phyloP scores from a whole-genome alignment of 768 basidiomycete species.

The Lactifluus rugatus region DNA sequence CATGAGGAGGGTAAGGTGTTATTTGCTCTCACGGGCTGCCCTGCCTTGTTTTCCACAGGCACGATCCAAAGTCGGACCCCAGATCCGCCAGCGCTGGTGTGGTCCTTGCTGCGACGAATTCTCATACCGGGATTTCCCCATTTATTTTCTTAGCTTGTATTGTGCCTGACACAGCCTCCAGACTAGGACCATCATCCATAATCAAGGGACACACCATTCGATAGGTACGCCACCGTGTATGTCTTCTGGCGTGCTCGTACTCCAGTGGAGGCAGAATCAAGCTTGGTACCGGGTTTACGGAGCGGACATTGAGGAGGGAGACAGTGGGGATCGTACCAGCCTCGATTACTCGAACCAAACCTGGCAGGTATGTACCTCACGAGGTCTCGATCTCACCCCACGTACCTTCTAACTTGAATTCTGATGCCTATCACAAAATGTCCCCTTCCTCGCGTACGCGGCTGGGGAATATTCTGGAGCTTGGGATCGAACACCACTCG shows the following conservation, averaged over 20 bases:
- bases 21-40: no score
- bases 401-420: neutral
- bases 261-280: constrained; percentile 24
- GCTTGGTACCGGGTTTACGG: constrained; percentile 78
- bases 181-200: constrained; percentile 41
- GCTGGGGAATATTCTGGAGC: constrained; percentile 68
- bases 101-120: constrained; percentile 37
- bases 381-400: neutral
- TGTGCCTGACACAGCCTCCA: constrained; percentile 25
- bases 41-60: constrained; percentile 31
- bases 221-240: constrained; percentile 27
- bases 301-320: constrained; percentile 45
- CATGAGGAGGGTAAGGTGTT: no score
- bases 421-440: constrained; percentile 35
- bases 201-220: constrained; percentile 71
- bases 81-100: constrained; percentile 36
- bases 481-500: constrained; percentile 58
- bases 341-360: constrained; percentile 75
- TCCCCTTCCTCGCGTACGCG: constrained; percentile 61
- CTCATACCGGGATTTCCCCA: constrained; percentile 30
- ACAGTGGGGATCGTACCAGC: constrained; percentile 61
- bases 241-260: neutral
- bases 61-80: constrained; percentile 41
- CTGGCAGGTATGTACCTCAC: constrained; percentile 46
- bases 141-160: neutral